Evolutionary conservation across 768 basidiomycete genomes (phyloP), one percentile per base, ranked within the genome.

Genomic region (Jaapia argillacea): DNA sequence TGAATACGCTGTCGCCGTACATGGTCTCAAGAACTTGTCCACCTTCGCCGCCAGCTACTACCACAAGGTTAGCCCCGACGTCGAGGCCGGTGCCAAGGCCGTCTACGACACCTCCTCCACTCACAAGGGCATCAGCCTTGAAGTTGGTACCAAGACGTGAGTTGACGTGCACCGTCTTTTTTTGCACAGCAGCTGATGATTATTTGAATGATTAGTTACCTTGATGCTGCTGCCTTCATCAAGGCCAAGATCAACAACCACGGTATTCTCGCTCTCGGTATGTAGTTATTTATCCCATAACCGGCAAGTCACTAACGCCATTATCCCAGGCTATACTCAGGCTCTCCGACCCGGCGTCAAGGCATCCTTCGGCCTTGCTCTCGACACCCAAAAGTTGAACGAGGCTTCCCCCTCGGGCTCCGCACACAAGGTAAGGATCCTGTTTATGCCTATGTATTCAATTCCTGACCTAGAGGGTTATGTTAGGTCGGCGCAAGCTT

Each of bases 221-320:
- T 93, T 50, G 92, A 97, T 68, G 65, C 74, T 24, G 81, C 90
- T 51, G 84, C 92, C 6, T 97, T 88, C 59, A 75, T 97, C 68
- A 98, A 99, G 77, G 88, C 92, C 53, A 97, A 97, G 77, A 93
- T 98, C 72, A 97, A 97, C 80, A 94, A 93, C 70, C 62, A 79
- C 46, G 93, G 93, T 73, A 75, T 93, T 59, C 75, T 96, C 52
- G 84, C 78, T 55, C 80, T 94, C 52, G 83, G 78, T 88, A 59
- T 48, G 65, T 58, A 2, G 7, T 16, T 10, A 6, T 25, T 35
- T 22, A n/a, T 26, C 13, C 24, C 45, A 20, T 14, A 5, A 25
- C 41, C 3, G 36, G 37, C 40, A 18, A 18, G 39, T 45, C 23
- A 7, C 48, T 56, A 31, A 59, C 27, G 24, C 31, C 20, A 24